A percentile compares a stretch with the other conserved stretches of the same genome.
These are phyloP conservation scores for Prunus mume DNA, from an alignment of 306 rosid genomes.

Conservation along the genomic window DNA sequence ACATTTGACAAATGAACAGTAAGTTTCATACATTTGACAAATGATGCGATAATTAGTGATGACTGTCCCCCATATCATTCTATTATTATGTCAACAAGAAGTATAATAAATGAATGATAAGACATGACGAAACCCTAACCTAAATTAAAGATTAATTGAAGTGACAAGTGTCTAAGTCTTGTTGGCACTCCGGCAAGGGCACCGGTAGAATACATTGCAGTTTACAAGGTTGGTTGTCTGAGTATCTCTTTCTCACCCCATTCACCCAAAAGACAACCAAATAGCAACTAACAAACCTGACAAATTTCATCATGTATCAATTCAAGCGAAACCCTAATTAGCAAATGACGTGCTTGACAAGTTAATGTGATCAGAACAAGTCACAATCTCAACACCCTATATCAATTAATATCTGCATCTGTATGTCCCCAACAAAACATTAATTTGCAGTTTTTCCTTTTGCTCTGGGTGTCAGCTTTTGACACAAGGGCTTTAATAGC, in stretches of 20 bases:
- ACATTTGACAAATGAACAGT: no score
- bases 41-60: no score
- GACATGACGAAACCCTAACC: not conserved
- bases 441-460: not conserved
- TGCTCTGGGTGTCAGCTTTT: slow-evolving; percentile 7
- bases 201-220: not conserved
- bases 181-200: not conserved
- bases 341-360: slow-evolving; percentile 9
- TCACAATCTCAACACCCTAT: not conserved
- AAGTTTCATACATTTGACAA: no score
- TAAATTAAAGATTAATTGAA: not conserved
- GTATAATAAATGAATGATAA: not conserved
- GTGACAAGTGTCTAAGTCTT: not conserved
- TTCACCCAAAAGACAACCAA: not conserved
- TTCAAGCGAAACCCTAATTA: slow-evolving; percentile 4
- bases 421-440: not conserved
- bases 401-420: not conserved
- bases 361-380: not conserved
- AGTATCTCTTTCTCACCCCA: not conserved
- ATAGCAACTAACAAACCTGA: slow-evolving; percentile 5
- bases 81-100: not conserved
- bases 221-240: slow-evolving; percentile 12
- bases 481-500: slow-evolving; percentile 10
- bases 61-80: no score
- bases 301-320: slow-evolving; percentile 4